phyloP scores from a whole-genome alignment of 805 yeast species.

The Monosporozyma unispora region DNA sequence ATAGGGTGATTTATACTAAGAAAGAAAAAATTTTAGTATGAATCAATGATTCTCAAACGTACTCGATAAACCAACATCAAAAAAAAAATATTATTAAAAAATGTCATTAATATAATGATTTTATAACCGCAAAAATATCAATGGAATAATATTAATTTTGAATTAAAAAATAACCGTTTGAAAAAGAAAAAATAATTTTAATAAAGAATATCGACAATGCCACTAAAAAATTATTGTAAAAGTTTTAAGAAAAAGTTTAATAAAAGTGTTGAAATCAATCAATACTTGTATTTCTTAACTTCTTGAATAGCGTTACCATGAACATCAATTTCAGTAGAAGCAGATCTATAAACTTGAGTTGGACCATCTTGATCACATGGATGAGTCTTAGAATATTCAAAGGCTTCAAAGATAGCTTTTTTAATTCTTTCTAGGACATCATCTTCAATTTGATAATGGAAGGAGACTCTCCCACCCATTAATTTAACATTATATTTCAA shows the following conservation, averaged over 20 bases:
- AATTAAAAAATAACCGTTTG: conserved; percentile 1
- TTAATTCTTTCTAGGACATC: conserved; percentile 51
- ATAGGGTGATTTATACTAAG: conserved; percentile 25
- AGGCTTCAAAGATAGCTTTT: conserved; percentile 47
- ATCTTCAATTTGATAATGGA: conserved; percentile 59
- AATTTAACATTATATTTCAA: conserved; percentile 52
- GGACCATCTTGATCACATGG: conserved; percentile 46
- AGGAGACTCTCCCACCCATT: conserved; percentile 69
- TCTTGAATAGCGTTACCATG: conserved; percentile 27
- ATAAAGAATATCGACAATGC: conserved; percentile 16
- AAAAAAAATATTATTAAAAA: not conserved
- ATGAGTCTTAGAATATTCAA: conserved; percentile 41
- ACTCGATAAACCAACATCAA: not conserved
- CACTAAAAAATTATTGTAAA: conserved; percentile 8
- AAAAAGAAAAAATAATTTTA: conserved; percentile 4
- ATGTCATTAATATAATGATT: too few relatives aligned
- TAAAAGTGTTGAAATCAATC: not conserved
- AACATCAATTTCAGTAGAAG: conserved; percentile 28
- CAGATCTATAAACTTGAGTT: conserved; percentile 37
- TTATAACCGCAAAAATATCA: not conserved
- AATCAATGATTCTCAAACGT: conserved; percentile 8
- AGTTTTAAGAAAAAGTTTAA: not conserved
- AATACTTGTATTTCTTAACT: conserved; percentile 29
- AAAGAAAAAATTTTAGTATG: too few relatives aligned
- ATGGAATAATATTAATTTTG: not conserved